A percentile compares a stretch with the other conserved stretches of the same genome.
Conservation (phyloP, 2,329 filamentous ascomycete genomes). For the Aspergillus sp. region DNA sequence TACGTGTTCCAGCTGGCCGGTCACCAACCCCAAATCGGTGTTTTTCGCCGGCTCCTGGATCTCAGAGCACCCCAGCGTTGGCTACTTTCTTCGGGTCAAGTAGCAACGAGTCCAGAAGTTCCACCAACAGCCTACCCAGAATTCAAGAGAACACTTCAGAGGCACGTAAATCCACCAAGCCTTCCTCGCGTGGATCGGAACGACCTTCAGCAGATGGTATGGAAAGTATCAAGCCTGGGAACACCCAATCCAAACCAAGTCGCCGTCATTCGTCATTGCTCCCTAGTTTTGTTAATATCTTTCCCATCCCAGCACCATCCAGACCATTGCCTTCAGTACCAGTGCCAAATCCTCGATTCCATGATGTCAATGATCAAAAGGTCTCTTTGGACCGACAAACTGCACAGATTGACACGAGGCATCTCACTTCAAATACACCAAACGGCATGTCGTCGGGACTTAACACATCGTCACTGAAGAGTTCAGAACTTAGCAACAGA, state of each 20-base stretch:
- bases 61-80: not conserved
- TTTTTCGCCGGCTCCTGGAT: slow-evolving; percentile 2
- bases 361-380: slow-evolving; percentile 9
- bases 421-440: not conserved
- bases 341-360: slow-evolving; percentile 13
- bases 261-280: slow-evolving; percentile 25
- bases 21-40: slow-evolving; percentile 12
- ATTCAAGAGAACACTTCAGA: not conserved
- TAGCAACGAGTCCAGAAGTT: not conserved
- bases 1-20: slow-evolving; percentile 22
- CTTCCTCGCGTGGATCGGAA: not conserved
- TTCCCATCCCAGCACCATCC: slow-evolving; percentile 37
- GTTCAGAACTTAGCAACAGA: not conserved
- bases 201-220: not conserved
- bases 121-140: not conserved
- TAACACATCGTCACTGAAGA: not conserved
- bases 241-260: slow-evolving; percentile 7
- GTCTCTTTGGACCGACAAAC: not conserved
- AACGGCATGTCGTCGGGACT: not conserved
- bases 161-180: not conserved
- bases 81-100: not conserved
- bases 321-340: slow-evolving; percentile 36
- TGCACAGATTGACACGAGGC: not conserved
- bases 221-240: slow-evolving; percentile 1
- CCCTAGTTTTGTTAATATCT: slow-evolving; percentile 29